Percentiles rank a stretch among this genome's conserved stretches.
Conservation (phyloP, 345 rosid genomes). For the Lepidium sativum region DNA sequence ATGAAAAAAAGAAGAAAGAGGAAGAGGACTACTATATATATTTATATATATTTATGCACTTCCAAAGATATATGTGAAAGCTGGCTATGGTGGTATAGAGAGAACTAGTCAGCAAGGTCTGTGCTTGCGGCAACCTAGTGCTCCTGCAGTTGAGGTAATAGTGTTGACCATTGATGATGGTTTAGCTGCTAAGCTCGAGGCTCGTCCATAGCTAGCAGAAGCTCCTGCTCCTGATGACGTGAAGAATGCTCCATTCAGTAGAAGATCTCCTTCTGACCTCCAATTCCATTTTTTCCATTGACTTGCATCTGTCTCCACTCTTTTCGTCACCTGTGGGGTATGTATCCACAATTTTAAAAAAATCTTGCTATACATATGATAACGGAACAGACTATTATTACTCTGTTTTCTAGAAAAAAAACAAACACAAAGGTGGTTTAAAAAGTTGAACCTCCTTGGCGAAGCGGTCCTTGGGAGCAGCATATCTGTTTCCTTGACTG, state of each 20-base stretch:
- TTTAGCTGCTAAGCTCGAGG: conserved; percentile 89
- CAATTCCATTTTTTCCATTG: conserved; percentile 81
- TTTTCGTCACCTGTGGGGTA: conserved; percentile 66
- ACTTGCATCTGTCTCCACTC: conserved; percentile 50
- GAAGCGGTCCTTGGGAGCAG: conserved; percentile 64
- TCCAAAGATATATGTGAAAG: conserved; percentile 33
- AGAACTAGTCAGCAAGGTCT: conserved; percentile 42
- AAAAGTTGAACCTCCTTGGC: conserved; percentile 66
- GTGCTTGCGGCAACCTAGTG: conserved; percentile 54
- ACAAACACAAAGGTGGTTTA: not conserved
- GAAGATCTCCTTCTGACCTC: conserved; percentile 85
- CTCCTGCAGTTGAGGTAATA: conserved; percentile 69
- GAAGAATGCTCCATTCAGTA: conserved; percentile 87
- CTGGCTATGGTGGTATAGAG: conserved; percentile 20
- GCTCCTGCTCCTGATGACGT: conserved; percentile 79
- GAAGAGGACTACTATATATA: not conserved
- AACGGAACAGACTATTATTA: not conserved
- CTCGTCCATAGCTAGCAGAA: conserved; percentile 77
- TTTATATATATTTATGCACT: too few species aligned
- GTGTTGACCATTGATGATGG: conserved; percentile 68
- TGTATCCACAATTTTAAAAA: not conserved
- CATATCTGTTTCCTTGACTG: conserved; percentile 92
- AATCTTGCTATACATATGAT: not conserved
- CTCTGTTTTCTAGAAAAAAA: too few species aligned
- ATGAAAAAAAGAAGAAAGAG: not conserved